Base-by-base conservation (phyloP, 2,329 filamentous ascomycete genomes). In the Verticillium tricorpus region DNA sequence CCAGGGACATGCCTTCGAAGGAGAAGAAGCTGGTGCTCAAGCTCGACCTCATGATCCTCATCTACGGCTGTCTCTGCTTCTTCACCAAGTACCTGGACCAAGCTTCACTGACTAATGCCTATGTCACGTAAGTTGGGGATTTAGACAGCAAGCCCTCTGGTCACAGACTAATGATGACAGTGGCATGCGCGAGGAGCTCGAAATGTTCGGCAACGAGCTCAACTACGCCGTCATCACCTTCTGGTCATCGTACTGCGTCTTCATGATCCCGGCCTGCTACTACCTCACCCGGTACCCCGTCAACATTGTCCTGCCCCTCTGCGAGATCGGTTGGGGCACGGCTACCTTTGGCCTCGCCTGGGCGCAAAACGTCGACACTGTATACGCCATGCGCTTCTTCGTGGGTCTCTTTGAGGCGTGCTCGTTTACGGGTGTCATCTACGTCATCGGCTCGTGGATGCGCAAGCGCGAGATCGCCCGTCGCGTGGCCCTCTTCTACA, bases 401-500 rank as follows among this genome's bases (percentile, higher is more conserved):
- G 71, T 85, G 2, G 83, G 83, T 17, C 67, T 84, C 12, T 73
- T 77, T 12, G 83, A 85, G 62, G 78, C 77, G 32, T 80, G 80
- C 7, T 78, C 84, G 45, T 81, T 82, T 60, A 82, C 82, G 1
- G 81, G 80, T 9, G 76, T 85, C 6, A 77, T 83, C 25, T 86
- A 83, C 67, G 82, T 86, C 61, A 73, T 87, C 2, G 84, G 82
- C 0, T 85, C 85, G 76, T 88, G 85, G 83, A 88, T 88, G 63
- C 84, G 82, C 61, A 75, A 82, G 8, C 78, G 82, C 56, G 85
- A 88, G 67, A 74, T 82, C 40, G 83, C 85, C 59, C 85, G 81
- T 59, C 76, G 85, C 2, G 80, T 25, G 25, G 82, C 83, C 2
- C 74, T 87, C 2, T 88, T 87, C 69, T 87, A 83, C 67, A 84